Base-by-base conservation (phyloP, 2,329 filamentous ascomycete species). In the Aureobasidium musti region DNA sequence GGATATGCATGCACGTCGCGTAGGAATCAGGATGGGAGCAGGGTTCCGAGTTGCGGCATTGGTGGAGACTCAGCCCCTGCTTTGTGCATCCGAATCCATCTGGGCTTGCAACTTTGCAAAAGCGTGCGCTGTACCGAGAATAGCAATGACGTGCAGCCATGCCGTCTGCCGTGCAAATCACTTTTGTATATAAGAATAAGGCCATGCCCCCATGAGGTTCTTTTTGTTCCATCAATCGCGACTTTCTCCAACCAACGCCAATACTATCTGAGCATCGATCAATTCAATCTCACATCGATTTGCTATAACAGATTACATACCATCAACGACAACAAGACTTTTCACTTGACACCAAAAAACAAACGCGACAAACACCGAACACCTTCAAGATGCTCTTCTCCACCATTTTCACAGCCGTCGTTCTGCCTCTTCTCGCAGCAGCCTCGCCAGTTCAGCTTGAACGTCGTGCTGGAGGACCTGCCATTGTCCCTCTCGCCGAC, bases 391-490 rank as follows among this genome's bases (percentile, higher is more conserved):
- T 67, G 60, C 60, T 65, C 59, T 61, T 60, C 66, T 28, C 59
- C 23, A 43, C 56, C 64, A 39, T 67, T n/a, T 10, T 66, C 59
- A 30, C 63, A 35, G 43, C 59, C 0, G 26, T 60, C 11, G 35
- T 52, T 45, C 28, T 67, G 35, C 66, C 66, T n/a, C 30, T 67
- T 14, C 37, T 67, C 17, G 57, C 56, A 26, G 21, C 59, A 4
- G 43, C 65, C 14, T 63, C 68, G 19, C 68, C 67, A 39, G 37
- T 67, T 39, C 37, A 66, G 39, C 30, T 52, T 14, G 49, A 56
- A 13, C 53, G 52, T 5, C 74, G 76, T 30, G 77, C 77, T 28
- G 78, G 78, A 57, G 77, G 73, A 2, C 78, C 78, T 21, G 69
- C 69, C 13, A 69, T 69, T 52, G 67, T 67, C 8, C 75, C 78